A percentile compares a stretch with the other conserved stretches of the same genome.
These are phyloP conservation scores for Ophiognomonia clavigignenti-juglandacearum DNA, from an alignment of 2,329 filamentous ascomycete species.

Conservation along the genomic window DNA sequence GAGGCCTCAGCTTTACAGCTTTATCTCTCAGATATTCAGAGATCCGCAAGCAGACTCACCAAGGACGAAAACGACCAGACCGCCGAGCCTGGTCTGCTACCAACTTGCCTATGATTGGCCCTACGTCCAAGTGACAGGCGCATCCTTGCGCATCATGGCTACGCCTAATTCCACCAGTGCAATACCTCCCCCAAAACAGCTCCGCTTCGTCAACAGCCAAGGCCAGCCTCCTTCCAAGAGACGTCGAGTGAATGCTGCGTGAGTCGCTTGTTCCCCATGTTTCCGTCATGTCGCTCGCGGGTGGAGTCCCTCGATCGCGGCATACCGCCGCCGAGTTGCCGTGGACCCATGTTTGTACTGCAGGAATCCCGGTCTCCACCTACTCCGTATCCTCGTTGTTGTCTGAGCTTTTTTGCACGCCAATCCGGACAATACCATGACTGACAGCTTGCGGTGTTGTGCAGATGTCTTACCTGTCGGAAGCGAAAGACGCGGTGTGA, in stretches of 20 bases:
- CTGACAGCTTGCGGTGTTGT: conserved; percentile 4
- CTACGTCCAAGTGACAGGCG: no score
- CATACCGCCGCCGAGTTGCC: no score
- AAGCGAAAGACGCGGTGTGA: conserved; percentile 73
- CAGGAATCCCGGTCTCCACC: conserved; percentile 8
- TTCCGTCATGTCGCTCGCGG: no score
- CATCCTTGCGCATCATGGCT: background rate
- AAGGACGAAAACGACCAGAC: no score
- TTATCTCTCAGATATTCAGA: no score
- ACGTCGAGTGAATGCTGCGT: conserved; percentile 75
- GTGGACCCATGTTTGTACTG: conserved; percentile 6
- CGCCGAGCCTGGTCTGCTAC: no score
- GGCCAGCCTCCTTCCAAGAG: conserved; percentile 76
- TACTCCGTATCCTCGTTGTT: background rate
- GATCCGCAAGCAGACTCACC: no score
- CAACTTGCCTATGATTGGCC: no score
- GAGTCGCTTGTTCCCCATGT: conserved; percentile 39
- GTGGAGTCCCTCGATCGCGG: no score
- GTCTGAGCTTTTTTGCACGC: background rate
- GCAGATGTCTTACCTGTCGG: conserved; percentile 66
- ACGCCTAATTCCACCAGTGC: conserved; percentile 38
- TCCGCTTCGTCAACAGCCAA: conserved; percentile 78
- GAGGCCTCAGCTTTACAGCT: no score
- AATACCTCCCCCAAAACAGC: conserved; percentile 50
- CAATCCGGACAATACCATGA: background rate